These are phyloP conservation scores for Nemania sp. DNA, from an alignment of 2,329 filamentous ascomycete species.

Conservation along the genomic window DNA sequence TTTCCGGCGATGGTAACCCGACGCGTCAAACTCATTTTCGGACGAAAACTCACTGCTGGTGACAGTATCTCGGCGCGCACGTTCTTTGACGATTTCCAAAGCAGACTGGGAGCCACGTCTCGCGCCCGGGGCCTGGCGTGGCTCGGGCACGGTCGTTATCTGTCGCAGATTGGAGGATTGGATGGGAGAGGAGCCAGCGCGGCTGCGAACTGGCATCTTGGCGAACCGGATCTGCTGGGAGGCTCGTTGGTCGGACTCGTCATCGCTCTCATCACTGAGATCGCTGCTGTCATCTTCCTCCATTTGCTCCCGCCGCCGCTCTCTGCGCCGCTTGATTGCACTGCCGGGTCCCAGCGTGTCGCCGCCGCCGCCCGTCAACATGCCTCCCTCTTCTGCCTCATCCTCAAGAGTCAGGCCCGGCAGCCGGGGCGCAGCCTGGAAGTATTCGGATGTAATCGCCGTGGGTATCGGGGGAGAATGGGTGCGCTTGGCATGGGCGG, in stretches of 20 bases:
- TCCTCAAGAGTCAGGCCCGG: slow-evolving; percentile 67
- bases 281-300: slow-evolving; percentile 87
- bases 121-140: slow-evolving; percentile 48
- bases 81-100: slow-evolving; percentile 69
- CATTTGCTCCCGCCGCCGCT: slow-evolving; percentile 68
- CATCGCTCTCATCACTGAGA: slow-evolving; percentile 81
- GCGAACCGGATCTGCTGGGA: slow-evolving; percentile 93
- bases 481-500: slow-evolving; percentile 76
- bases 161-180: slow-evolving; percentile 67
- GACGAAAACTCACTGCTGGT: slow-evolving; percentile 84
- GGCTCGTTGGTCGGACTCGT: slow-evolving; percentile 71
- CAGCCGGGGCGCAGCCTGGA: slow-evolving; percentile 67
- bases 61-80: slow-evolving; percentile 72
- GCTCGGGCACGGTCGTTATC: slow-evolving; percentile 52
- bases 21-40: slow-evolving; percentile 75
- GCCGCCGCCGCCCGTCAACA: slow-evolving; percentile 68
- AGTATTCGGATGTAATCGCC: slow-evolving; percentile 80
- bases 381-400: slow-evolving; percentile 72
- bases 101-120: slow-evolving; percentile 73
- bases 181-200: slow-evolving; percentile 86
- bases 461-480: slow-evolving; percentile 87
- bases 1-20: slow-evolving; percentile 65
- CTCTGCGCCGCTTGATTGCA: slow-evolving; percentile 66
- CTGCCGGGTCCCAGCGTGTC: slow-evolving; percentile 71
- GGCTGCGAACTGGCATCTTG: slow-evolving; percentile 87